Percentiles rank a stretch among this genome's conserved stretches.
Evolutionary conservation across 495 filamentous ascomycete species (phyloP).

Genomic region (Filosporella fistucella): DNA sequence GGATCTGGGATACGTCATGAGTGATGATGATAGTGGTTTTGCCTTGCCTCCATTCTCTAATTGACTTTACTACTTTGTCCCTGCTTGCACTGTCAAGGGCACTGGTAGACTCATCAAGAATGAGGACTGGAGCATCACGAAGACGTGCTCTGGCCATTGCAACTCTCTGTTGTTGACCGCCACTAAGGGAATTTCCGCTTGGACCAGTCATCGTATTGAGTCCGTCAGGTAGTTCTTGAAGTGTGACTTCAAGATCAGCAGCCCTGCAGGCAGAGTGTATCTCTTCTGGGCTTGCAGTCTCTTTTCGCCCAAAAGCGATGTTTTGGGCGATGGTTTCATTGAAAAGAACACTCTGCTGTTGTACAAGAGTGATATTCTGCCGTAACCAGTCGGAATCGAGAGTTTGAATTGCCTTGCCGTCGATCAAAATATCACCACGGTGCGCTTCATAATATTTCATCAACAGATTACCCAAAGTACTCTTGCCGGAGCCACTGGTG

Average conservation of each 20-base stretch:
- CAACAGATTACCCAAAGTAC: slow-evolving; percentile 78
- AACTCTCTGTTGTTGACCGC: slow-evolving; percentile 77
- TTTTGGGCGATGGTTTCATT: slow-evolving; percentile 77
- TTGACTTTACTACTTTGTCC: slow-evolving; percentile 62
- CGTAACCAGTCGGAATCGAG: slow-evolving; percentile 73
- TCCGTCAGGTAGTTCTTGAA: slow-evolving; percentile 68
- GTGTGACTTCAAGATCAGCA: slow-evolving; percentile 67
- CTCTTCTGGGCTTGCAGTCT: slow-evolving; percentile 44
- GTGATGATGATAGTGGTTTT: slow-evolving; percentile 92
- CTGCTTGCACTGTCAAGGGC: slow-evolving; percentile 72
- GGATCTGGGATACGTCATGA: slow-evolving; percentile 82
- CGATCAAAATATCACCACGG: slow-evolving; percentile 64
- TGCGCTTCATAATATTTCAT: slow-evolving; percentile 68
- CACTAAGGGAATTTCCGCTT: slow-evolving; percentile 70
- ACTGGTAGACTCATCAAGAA: slow-evolving; percentile 87
- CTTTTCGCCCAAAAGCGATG: slow-evolving; percentile 65
- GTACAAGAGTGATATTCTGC: slow-evolving; percentile 73
- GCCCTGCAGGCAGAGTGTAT: slow-evolving; percentile 56
- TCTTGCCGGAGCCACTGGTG: slow-evolving; percentile 88
- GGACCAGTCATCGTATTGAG: slow-evolving; percentile 69
- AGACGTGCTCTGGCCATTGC: slow-evolving; percentile 72
- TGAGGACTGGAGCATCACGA: slow-evolving; percentile 74
- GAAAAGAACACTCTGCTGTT: slow-evolving; percentile 81
- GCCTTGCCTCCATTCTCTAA: slow-evolving; percentile 67
- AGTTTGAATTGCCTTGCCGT: slow-evolving; percentile 54